Evolutionary conservation across 2,329 filamentous ascomycete species (phyloP).

Genomic region (Cladosporium sp.): DNA sequence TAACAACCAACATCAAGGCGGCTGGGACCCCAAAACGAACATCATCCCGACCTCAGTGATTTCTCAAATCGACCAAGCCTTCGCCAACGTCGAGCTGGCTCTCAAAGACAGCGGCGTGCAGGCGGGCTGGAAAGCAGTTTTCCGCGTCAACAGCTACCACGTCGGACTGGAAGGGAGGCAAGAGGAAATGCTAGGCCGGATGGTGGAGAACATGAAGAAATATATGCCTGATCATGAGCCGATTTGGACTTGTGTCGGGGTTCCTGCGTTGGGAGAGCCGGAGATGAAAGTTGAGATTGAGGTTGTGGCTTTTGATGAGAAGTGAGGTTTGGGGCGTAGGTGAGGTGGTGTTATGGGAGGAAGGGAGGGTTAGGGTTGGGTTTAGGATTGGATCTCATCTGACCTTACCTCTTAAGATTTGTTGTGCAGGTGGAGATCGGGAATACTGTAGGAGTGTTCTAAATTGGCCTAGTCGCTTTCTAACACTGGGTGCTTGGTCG

Average conservation of each 20-base stretch:
- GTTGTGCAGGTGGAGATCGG: too few species aligned
- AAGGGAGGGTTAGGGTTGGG: background rate
- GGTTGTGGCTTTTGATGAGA: conserved; percentile 32
- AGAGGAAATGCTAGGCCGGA: conserved; percentile 31
- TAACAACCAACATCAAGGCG: conserved; percentile 22
- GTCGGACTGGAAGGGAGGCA: conserved; percentile 12
- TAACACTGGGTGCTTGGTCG: too few species aligned
- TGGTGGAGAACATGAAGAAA: conserved; percentile 47
- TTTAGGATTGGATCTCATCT: too few species aligned
- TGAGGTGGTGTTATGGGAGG: background rate
- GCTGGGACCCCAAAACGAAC: conserved; percentile 30
- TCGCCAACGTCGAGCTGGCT: conserved; percentile 52
- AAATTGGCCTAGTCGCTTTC: too few species aligned
- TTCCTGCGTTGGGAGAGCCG: conserved; percentile 43
- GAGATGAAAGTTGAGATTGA: conserved; percentile 59
- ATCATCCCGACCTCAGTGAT: conserved; percentile 21
- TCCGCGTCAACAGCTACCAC: conserved; percentile 29
- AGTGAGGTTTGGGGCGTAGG: background rate
- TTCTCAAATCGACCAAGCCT: conserved; percentile 41
- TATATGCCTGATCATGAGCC: conserved; percentile 53
- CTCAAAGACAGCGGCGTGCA: conserved; percentile 52
- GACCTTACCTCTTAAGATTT: too few species aligned
- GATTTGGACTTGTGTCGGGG: conserved; percentile 53
- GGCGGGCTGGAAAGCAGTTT: conserved; percentile 52
- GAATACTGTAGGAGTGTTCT: too few species aligned